These are phyloP conservation scores for Elongisporangium prolatum DNA, from an alignment of 352 stramenopile genomes.

Conservation along the genomic window DNA sequence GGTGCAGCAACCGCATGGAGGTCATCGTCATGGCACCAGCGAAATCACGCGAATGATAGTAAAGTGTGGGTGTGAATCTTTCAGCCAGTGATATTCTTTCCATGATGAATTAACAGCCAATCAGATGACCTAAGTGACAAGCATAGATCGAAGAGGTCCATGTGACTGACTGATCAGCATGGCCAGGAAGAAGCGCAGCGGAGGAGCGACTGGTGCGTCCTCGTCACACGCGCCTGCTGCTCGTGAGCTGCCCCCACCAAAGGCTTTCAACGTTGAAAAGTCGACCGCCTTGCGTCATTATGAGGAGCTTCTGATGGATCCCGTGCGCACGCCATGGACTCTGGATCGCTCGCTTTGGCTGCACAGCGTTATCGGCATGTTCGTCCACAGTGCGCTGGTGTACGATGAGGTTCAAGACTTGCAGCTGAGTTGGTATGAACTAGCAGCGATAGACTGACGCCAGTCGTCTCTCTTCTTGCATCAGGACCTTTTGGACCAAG, in stretches of 20 bases:
- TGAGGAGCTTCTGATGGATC: conserved; percentile 15
- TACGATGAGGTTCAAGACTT: conserved; percentile 43
- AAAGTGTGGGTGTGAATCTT: background rate
- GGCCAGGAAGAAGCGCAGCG: conserved; percentile 33
- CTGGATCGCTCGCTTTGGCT: conserved; percentile 32
- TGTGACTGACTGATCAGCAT: conserved; percentile 10
- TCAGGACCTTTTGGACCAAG: conserved; percentile 22
- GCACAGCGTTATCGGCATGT: conserved; percentile 24
- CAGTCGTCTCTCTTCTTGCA: background rate
- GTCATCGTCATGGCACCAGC: background rate
- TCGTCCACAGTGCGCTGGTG: conserved; percentile 38
- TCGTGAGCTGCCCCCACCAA: background rate
- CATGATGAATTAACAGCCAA: background rate
- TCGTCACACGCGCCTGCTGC: background rate
- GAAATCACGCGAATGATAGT: conserved; percentile 2
- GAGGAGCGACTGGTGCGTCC: conserved; percentile 1
- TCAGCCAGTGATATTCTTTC: background rate
- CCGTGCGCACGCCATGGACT: conserved; percentile 4
- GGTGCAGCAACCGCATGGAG: background rate
- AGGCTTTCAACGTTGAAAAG: conserved; percentile 8
- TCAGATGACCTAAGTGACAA: background rate
- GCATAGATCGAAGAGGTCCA: conserved; percentile 4
- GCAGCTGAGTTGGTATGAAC: too few species aligned
- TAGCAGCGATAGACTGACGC: background rate
- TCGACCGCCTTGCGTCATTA: background rate